These are phyloP conservation scores for Kandelia obovata DNA, from an alignment of 345 rosid species.

Conservation along the genomic window DNA sequence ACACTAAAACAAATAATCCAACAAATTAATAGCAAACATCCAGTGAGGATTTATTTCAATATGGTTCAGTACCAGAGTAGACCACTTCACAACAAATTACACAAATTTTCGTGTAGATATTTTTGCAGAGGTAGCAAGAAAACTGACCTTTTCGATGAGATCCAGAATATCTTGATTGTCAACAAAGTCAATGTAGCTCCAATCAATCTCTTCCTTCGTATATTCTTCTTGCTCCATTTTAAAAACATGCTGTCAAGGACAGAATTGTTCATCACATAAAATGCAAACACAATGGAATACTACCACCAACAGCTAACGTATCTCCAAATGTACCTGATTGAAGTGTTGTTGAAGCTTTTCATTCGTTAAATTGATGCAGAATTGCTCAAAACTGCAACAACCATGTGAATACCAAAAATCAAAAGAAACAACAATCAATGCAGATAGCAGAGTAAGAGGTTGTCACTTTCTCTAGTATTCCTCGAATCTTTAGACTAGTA, in stretches of 20 bases:
- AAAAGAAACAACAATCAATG: conserved; percentile 8
- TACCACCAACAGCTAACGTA: conserved; percentile 10
- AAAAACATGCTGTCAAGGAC: conserved; percentile 79
- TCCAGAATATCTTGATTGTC: conserved; percentile 93
- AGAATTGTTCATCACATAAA: conserved; percentile 21
- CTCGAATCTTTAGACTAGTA: background rate
- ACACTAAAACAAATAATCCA: background rate
- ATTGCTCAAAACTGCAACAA: conserved; percentile 93
- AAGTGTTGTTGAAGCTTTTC: conserved; percentile 99
- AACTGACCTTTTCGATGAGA: conserved; percentile 89
- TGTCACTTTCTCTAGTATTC: background rate
- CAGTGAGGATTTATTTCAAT: background rate
- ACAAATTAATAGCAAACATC: background rate
- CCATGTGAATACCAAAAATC: conserved; percentile 19
- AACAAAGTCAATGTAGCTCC: conserved; percentile 98
- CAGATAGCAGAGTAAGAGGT: background rate
- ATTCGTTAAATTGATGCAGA: conserved; percentile 97
- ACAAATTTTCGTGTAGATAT: conserved; percentile 6
- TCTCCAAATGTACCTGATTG: conserved; percentile 73
- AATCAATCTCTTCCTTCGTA: conserved; percentile 87
- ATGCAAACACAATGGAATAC: conserved; percentile 20
- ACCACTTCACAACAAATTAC: background rate
- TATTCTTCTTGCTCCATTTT: conserved; percentile 99
- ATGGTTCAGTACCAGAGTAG: background rate
- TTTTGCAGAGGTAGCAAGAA: conserved; percentile 20